Evolutionary conservation across 2,329 filamentous ascomycete species (phyloP).

Genomic region (Fusarium praegraminearum): DNA sequence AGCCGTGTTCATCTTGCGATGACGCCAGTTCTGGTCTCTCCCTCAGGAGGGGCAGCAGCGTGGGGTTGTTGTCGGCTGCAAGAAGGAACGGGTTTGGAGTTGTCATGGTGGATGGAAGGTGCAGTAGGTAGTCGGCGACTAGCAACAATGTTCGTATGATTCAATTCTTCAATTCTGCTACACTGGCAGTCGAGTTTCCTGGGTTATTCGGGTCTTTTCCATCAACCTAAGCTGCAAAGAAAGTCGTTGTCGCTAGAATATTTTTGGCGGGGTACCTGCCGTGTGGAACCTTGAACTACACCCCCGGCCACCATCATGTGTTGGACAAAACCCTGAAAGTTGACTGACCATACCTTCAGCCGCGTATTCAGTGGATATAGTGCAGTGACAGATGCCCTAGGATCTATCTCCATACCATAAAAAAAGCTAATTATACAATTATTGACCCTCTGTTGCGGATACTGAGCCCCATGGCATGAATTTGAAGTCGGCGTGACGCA

Average conservation of each 20-base stretch:
- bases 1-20: slow-evolving; percentile 88
- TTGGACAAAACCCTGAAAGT: background rate
- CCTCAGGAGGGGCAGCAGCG: slow-evolving; percentile 79
- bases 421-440: background rate
- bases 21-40: slow-evolving; percentile 81
- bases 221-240: background rate
- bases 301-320: slow-evolving; percentile 4
- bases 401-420: background rate
- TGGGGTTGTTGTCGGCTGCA: slow-evolving; percentile 83
- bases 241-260: background rate
- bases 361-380: background rate
- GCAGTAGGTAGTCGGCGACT: no score
- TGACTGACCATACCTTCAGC: background rate
- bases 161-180: background rate
- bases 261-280: slow-evolving; percentile 39
- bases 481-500: slow-evolving; percentile 24
- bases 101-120: slow-evolving; percentile 21
- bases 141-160: background rate
- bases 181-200: background rate
- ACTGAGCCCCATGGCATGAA: background rate
- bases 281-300: slow-evolving; percentile 9
- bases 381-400: background rate
- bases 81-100: slow-evolving; percentile 74
- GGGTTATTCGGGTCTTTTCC: background rate
- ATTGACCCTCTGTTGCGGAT: background rate